phyloP scores from a whole-genome alignment of 495 filamentous ascomycete genomes.

The Aspergillus indologenus region DNA sequence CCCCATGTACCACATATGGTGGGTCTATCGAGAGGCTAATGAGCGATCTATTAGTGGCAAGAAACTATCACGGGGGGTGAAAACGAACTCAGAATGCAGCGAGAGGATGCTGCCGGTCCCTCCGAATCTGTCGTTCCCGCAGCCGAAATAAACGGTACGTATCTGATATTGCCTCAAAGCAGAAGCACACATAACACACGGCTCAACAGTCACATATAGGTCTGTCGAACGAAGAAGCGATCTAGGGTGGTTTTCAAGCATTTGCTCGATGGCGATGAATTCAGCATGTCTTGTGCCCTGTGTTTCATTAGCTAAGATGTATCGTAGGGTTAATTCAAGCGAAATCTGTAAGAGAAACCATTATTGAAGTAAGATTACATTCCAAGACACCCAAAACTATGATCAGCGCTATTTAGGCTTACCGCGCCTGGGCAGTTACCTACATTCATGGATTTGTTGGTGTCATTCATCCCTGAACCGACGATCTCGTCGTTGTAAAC shows the following conservation, averaged over 20 bases:
- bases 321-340: neutral
- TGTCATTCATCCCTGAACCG: slow-evolving; percentile 90
- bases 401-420: neutral
- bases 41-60: slow-evolving; percentile 11
- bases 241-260: slow-evolving; percentile 54
- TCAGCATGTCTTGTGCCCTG: slow-evolving; percentile 94
- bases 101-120: slow-evolving; percentile 89
- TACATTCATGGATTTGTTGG: slow-evolving; percentile 79
- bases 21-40: slow-evolving; percentile 59
- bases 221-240: slow-evolving; percentile 65
- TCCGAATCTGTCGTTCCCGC: slow-evolving; percentile 91
- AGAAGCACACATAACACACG: slow-evolving; percentile 98
- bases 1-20: slow-evolving; percentile 74
- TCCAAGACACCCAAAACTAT: too few relatives aligned
- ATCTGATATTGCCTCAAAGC: slow-evolving; percentile 80
- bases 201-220: slow-evolving; percentile 95
- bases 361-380: too few relatives aligned
- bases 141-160: slow-evolving; percentile 87
- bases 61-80: neutral
- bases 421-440: slow-evolving; percentile 11
- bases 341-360: neutral
- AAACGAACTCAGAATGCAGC: slow-evolving; percentile 69
- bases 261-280: slow-evolving; percentile 73
- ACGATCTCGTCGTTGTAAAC: slow-evolving; percentile 73
- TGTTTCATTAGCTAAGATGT: slow-evolving; percentile 6